These are phyloP conservation scores for Babesia bovis DNA, from an alignment of 169 alveolate species.

Conservation along the genomic window DNA sequence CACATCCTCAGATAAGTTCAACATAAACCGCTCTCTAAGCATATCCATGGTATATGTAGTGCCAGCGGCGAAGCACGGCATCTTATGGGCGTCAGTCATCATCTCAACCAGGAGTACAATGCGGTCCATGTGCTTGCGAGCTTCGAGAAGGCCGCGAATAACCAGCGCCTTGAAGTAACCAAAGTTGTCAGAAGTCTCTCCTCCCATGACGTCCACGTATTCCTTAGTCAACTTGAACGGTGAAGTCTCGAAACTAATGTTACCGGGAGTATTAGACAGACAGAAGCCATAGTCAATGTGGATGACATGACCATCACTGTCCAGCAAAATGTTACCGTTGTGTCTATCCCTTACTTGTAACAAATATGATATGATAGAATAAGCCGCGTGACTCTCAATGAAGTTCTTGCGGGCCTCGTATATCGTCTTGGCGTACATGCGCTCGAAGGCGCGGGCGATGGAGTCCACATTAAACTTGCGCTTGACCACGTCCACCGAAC, in stretches of 20 bases:
- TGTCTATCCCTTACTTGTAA: slow-evolving; percentile 94
- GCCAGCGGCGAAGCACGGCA: slow-evolving; percentile 87
- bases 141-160: slow-evolving; percentile 85
- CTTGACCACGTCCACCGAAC: slow-evolving; percentile 77
- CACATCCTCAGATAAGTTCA: slow-evolving; percentile 79
- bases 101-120: slow-evolving; percentile 84
- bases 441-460: slow-evolving; percentile 72
- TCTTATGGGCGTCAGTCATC: slow-evolving; percentile 88
- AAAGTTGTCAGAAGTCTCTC: slow-evolving; percentile 87
- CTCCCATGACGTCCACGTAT: slow-evolving; percentile 92
- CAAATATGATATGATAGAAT: slow-evolving; percentile 90
- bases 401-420: slow-evolving; percentile 83
- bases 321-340: slow-evolving; percentile 93
- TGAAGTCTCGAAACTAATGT: slow-evolving; percentile 92
- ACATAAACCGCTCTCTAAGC: slow-evolving; percentile 82
- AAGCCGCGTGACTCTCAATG: slow-evolving; percentile 95
- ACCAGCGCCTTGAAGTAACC: slow-evolving; percentile 85
- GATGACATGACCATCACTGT: slow-evolving; percentile 91
- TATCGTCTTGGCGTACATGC: slow-evolving; percentile 67
- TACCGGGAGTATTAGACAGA: slow-evolving; percentile 95
- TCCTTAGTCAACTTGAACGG: slow-evolving; percentile 96
- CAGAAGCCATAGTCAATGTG: slow-evolving; percentile 96
- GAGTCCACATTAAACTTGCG: slow-evolving; percentile 73
- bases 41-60: slow-evolving; percentile 75
- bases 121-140: slow-evolving; percentile 87